These are phyloP conservation scores for Aspergillus proliferans DNA, from an alignment of 2,329 filamentous ascomycete species.

Conservation along the genomic window DNA sequence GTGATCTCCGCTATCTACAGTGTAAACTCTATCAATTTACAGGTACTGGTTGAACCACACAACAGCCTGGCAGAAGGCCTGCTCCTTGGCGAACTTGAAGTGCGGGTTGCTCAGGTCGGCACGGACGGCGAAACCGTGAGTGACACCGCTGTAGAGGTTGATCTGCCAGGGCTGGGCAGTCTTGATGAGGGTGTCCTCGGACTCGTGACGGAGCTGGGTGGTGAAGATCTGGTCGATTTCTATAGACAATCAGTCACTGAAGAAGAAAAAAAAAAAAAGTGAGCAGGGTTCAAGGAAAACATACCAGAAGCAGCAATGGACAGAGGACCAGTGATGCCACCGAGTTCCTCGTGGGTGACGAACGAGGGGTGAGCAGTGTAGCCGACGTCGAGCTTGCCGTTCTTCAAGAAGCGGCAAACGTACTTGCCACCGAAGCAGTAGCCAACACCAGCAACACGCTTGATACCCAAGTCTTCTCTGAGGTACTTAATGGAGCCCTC, in stretches of 20 bases:
- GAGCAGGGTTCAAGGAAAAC: conserved; percentile 7
- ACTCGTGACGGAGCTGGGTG: conserved; percentile 56
- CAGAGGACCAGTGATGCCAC: conserved; percentile 59
- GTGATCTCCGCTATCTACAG: too few species aligned
- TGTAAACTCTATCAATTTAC: conserved; percentile 11
- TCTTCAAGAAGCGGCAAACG: conserved; percentile 60
- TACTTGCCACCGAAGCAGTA: conserved; percentile 78
- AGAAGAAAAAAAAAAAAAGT: not conserved
- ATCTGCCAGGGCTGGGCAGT: conserved; percentile 64
- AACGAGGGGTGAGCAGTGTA: conserved; percentile 74
- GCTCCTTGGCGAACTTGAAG: conserved; percentile 68
- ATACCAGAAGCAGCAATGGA: conserved; percentile 56
- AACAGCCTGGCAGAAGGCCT: conserved; percentile 72
- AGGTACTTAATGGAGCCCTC: conserved; percentile 50
- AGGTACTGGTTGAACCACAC: conserved; percentile 67
- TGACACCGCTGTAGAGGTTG: conserved; percentile 63
- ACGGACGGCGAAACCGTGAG: conserved; percentile 70
- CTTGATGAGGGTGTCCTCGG: conserved; percentile 57
- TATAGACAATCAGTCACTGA: conserved; percentile 10
- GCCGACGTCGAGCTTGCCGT: conserved; percentile 60
- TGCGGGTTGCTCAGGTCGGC: conserved; percentile 54
- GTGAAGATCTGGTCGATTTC: conserved; percentile 64
- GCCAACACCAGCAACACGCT: conserved; percentile 59
- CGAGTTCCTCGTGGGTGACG: conserved; percentile 61
- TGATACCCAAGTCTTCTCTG: conserved; percentile 49